Evolutionary conservation across 2,329 filamentous ascomycete genomes (phyloP), one percentile per base, ranked within the genome.

Genomic region (Helminthosporium solani): DNA sequence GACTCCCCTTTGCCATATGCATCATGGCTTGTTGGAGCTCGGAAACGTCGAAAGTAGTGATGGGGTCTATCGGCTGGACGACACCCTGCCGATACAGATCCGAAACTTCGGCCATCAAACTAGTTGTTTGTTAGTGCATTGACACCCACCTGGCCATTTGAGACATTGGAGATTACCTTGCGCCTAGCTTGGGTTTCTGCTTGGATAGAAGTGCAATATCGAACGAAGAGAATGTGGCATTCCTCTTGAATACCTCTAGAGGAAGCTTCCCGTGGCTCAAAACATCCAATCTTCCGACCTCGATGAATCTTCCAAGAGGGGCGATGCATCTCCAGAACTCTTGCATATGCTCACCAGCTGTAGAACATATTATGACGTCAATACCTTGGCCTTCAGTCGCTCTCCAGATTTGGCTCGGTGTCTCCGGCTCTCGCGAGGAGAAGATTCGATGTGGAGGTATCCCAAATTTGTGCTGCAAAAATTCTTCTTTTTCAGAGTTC

Each of bases 1-100:
- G 70, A n/a, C 61, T 62, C 0, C 71, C 67, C n/a, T 55, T 44
- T 14, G 64, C 63, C 20, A 74, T 60, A 39, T 53, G 53, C 6
- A 55, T 34, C 30, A 73, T 53, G 0, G 66, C 68, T 2, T 48
- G 44, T 2, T 53, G 36, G 5, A 73, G 50, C 1, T 70, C 42
- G 3, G 37, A 21, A 7, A 53, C 47, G 12, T 58, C 58, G 30
- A 68, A 64, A 2, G 27, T 46, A 0, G 52, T 46, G 33, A 63
- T 39, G 8, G 7, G 33, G 12, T 31, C 31, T 3, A 49, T 46
- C 4, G 47, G 47, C 23, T 39, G 16, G 18, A 49, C 23, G 19
- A 28, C 25, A 15, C 42, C 47, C 25, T n/a, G n/a, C n/a, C n/a
- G n/a, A n/a, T n/a, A n/a, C n/a, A n/a, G n/a, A n/a, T n/a, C n/a